A percentile compares a stretch with the other conserved stretches of the same genome.
Evolutionary conservation across 2,329 filamentous ascomycete genomes (phyloP).

Genomic region (Fusarium sp.): DNA sequence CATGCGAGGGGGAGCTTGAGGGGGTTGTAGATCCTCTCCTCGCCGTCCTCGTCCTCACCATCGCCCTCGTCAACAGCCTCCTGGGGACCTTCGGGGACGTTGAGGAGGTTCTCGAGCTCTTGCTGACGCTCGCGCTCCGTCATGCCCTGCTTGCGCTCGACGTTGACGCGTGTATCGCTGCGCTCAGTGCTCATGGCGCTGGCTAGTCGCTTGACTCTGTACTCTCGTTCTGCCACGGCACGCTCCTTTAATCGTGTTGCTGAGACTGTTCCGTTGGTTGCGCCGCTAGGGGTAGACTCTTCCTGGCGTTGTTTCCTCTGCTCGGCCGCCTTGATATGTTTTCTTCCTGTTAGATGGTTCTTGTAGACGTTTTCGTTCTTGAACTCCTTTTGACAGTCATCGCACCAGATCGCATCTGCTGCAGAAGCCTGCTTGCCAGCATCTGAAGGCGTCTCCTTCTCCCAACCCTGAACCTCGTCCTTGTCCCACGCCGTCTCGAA

Average conservation of each 20-base stretch:
- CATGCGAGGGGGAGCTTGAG: slow-evolving; percentile 95
- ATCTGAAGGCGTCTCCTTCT: slow-evolving; percentile 61
- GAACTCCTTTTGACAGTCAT: slow-evolving; percentile 94
- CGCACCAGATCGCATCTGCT: slow-evolving; percentile 84
- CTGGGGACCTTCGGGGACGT: slow-evolving; percentile 47
- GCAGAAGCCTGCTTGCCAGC: slow-evolving; percentile 47
- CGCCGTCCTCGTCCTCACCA: slow-evolving; percentile 79
- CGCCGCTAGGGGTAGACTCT: slow-evolving; percentile 50
- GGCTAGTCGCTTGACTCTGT: slow-evolving; percentile 82
- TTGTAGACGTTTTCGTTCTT: slow-evolving; percentile 96
- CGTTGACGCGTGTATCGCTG: slow-evolving; percentile 90
- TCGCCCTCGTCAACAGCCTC: slow-evolving; percentile 65
- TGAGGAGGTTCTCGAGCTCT: slow-evolving; percentile 89
- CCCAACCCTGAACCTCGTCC: slow-evolving; percentile 85
- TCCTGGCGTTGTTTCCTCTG: slow-evolving; percentile 65
- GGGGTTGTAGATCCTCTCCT: slow-evolving; percentile 95
- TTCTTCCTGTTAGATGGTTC: slow-evolving; percentile 88
- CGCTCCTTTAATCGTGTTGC: slow-evolving; percentile 82
- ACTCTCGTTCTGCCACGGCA: slow-evolving; percentile 89
- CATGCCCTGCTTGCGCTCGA: slow-evolving; percentile 97
- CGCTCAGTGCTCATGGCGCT: slow-evolving; percentile 88
- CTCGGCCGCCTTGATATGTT: slow-evolving; percentile 88
- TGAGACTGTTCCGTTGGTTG: slow-evolving; percentile 47
- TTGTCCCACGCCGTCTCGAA: slow-evolving; percentile 87
- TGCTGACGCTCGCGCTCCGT: slow-evolving; percentile 95